These are phyloP conservation scores for Cylindrotheca fusiformis DNA, from an alignment of 108 stramenopile genomes.

Conservation along the genomic window DNA sequence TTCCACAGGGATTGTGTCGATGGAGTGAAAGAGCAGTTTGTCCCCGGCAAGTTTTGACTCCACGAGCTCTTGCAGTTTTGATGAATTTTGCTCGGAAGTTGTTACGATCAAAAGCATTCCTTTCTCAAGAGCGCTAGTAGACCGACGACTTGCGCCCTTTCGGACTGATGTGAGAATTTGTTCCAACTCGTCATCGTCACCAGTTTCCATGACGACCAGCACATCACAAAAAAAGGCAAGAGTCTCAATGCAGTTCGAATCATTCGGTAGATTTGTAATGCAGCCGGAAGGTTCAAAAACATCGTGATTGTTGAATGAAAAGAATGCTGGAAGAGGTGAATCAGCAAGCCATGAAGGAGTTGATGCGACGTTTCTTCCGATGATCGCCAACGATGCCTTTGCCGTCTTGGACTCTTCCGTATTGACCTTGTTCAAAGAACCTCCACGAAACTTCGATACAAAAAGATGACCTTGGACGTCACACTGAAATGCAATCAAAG, in stretches of 20 bases:
- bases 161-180: background rate
- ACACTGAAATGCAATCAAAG: too few relatives aligned
- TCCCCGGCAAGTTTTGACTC: background rate
- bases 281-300: background rate
- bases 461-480: too few relatives aligned
- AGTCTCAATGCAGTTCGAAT: background rate
- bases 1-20: background rate
- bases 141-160: background rate
- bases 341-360: background rate
- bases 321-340: background rate
- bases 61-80: background rate
- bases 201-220: background rate
- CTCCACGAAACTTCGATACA: too few relatives aligned
- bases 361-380: background rate
- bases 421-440: too few relatives aligned
- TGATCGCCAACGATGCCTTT: too few relatives aligned
- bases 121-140: background rate
- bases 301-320: background rate
- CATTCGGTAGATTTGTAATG: background rate
- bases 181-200: background rate
- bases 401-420: too few relatives aligned
- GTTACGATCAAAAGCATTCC: background rate
- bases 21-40: background rate
- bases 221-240: constrained; percentile 12
- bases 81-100: background rate